Conservation (phyloP, 345 rosid species). For the Trapa bicornis region DNA sequence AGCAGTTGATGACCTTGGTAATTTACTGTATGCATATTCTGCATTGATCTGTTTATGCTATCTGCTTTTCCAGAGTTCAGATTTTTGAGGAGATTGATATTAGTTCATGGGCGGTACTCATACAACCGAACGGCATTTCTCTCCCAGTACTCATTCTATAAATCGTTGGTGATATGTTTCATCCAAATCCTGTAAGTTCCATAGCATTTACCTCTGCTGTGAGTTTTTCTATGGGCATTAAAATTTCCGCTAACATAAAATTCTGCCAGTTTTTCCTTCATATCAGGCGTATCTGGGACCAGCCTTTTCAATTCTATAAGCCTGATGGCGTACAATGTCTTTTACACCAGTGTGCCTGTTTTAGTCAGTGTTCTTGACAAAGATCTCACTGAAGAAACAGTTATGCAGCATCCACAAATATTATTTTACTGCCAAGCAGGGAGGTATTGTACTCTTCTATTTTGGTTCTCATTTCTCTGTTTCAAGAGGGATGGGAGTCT, state of each 20-base stretch:
- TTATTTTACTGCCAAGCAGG: conserved; percentile 98
- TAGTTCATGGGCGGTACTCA: conserved; percentile 93
- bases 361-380: conserved; percentile 86
- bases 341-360: conserved; percentile 94
- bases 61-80: conserved; percentile 62
- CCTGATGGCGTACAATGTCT: conserved; percentile 96
- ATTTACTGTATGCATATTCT: background rate
- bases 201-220: background rate
- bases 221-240: background rate
- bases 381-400: conserved; percentile 85
- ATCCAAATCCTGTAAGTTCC: conserved; percentile 92
- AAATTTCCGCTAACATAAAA: conserved; percentile 25
- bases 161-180: conserved; percentile 83
- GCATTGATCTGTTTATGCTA: conserved; percentile 3
- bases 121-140: conserved; percentile 95
- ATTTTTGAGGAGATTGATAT: conserved; percentile 82
- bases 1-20: background rate
- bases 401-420: conserved; percentile 97
- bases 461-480: background rate
- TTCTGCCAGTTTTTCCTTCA: conserved; percentile 75
- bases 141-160: conserved; percentile 94
- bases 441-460: conserved; percentile 35
- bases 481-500: background rate
- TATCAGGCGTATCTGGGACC: conserved; percentile 98
- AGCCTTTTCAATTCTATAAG: conserved; percentile 97